Evolutionary conservation across 192 early-diverging fungal genomes (phyloP), one percentile per base, ranked within the genome.

Genomic region (Gorgonomyces haynaldii): DNA sequence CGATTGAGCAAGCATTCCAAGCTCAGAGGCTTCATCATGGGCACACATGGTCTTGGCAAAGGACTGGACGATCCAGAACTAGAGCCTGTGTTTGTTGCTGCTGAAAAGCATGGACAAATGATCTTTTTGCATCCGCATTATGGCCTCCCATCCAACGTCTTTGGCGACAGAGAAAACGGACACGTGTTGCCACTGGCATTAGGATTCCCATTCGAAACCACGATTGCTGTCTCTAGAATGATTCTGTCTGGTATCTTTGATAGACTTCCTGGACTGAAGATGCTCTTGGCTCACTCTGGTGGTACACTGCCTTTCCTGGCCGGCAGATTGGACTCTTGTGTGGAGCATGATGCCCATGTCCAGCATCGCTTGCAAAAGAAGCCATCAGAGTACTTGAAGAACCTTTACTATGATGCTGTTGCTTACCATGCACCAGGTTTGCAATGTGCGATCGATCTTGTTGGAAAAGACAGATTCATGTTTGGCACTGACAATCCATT

Each of bases 301-400:
- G 64, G 64, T 16, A 46, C 50, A 17, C 4, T 68, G 3, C 65
- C 64, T 2, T 64, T 64, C 59, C 53, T 66, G 23, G 58, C 65
- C n/a, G 53, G 54, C 27, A 35, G 55, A 12, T 34, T 62, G 15
- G 61, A 66, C 50, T 67, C 62, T 22, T 62, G 61, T 42, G 61
- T 55, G 7, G 17, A 16, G 5, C 53, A 55, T 23, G 53, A 55
- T 22, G 50, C 53, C 15, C 53, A 55, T 22, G 52, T 55, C 16
- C n/a, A 6, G 7, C 4, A 42, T 4, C 45, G 52, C 15, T 50
- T 55, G 25, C 5, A 13, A 10, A 12, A 55, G 15, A 4, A 5
- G 5, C 53, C 53, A 16, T 40, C 50, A n/a, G 17, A 9, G 4
- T 55, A 55, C 52, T 37, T 55, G 4, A 54, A 54, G 22, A 3